Base-by-base conservation (phyloP, 768 basidiomycete species). In the Rhodotorula paludigena region DNA sequence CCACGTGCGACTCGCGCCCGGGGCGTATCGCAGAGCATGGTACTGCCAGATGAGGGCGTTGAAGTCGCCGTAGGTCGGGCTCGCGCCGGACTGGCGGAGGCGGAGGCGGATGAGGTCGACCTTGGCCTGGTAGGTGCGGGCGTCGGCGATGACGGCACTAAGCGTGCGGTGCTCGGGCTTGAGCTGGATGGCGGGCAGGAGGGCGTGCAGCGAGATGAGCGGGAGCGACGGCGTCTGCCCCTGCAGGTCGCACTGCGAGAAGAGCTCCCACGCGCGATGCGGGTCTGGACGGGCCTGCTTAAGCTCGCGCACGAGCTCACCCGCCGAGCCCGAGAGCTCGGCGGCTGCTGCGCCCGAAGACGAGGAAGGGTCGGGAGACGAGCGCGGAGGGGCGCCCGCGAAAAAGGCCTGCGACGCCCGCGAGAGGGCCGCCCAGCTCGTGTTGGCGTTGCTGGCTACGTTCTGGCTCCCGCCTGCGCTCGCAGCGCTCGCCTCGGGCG, bases 81-180 rank as follows among this genome's bases (percentile, higher is more conserved):
- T 47, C 25, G 53, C 66, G 39, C 71, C 71, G 18, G 60, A 57
- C 36, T 72, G 60, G 8, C 30, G 33, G 15, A 62, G 28, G 7
- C 66, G 49, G 23, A 53, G n/a, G 14, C 66, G 56, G 52, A 72
- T 57, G 18, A 68, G 57, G 52, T 72, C 66, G 47, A 57, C 64
- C 52, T 68, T 68, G 45, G 48, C 23, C 14, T 30, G 38, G 57
- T 68, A 72, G 30, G 38, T 51, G 16, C 59, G 49, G 1, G 60
- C 66, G 33, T n/a, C 49, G 28, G 38, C 25, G 21, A 56, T 64
- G 5, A 60, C 57, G 35, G 32, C 25, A 23, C 49, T 33, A 32
- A 71, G 47, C 11, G 57, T n/a, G 52, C 60, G 57, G 25, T 51
- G 38, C 15, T 18, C 15, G 10, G 60, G 35, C 20, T 35, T 23